Base-by-base conservation (phyloP, 768 basidiomycete species). In the Rhodotorula diobovata region DNA sequence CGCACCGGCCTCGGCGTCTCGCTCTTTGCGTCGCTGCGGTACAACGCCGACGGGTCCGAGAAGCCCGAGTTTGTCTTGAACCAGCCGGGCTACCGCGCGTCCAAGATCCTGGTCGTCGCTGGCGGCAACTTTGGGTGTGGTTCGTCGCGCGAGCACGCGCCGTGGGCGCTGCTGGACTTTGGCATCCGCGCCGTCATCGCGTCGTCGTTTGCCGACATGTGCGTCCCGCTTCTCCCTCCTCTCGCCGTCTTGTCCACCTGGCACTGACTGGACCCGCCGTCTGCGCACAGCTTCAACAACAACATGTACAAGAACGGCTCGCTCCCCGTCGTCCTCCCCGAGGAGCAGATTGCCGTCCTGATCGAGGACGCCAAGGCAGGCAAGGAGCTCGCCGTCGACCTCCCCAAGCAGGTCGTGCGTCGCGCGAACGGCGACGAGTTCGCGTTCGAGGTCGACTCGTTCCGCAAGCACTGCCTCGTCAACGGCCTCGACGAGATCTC, bases 401-500 rank as follows among this genome's bases (percentile, higher is more conserved):
- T 95, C 32, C 89, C 90, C 80, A 88, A 87, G 77, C 83, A 88
- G 80, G 88, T 90, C 81, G 85, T 94, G 70, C 84, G 88, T 69
- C 79, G 83, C 57, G 79, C 80, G 30, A 89, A 89, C 78, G 88
- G 90, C 63, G 85, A 90, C 62, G 77, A 77, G 30, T 87, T 96
- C 72, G 67, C 84, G 53, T 99, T 99, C 83, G 83, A 84, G 50
- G 87, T 88, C 60, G 96, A 99, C 81, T 82, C 88, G 0, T 99
- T 98, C 89, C 85, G 94, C 72, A 84, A 91, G 66, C 91, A 95
- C 79, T 94, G 96, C 80, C 82, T 99, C 80, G 80, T 99, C 81
- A 93, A 99, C 78, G 96, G 96, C 43, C 82, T 98, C 74, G 96
- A 99, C 80, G 96, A 97, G 78, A 95, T 99, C 73, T 93, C 89